Evolutionary conservation across 1,284 basidiomycete genomes (phyloP).

Genomic region (Calocybe gambosa): DNA sequence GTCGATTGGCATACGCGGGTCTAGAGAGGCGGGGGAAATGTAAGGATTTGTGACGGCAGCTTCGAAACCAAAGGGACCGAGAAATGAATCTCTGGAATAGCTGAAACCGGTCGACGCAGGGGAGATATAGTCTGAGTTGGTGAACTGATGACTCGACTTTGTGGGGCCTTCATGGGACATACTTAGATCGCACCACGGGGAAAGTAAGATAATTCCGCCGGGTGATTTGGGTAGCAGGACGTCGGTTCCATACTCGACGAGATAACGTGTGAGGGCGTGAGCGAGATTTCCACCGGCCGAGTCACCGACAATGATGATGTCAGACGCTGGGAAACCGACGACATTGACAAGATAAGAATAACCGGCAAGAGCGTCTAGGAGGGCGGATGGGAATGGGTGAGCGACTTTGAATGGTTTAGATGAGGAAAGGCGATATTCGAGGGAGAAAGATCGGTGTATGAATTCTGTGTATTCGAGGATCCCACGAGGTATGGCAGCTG

Average conservation of each 20-base stretch:
- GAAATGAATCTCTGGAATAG: conserved; percentile 27
- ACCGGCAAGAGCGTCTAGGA: conserved; percentile 56
- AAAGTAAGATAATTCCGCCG: conserved; percentile 45
- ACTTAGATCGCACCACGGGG: conserved; percentile 53
- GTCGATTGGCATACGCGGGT: conserved; percentile 29
- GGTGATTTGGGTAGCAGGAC: conserved; percentile 36
- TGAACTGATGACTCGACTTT: conserved; percentile 24
- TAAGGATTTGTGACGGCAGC: conserved; percentile 40
- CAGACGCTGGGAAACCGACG: conserved; percentile 42
- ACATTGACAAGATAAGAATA: conserved; percentile 53
- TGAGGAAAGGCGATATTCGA: conserved; percentile 46
- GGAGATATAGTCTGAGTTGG: conserved; percentile 35
- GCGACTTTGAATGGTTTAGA: conserved; percentile 26
- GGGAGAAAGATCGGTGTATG: conserved; percentile 37
- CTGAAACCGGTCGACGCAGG: too few species aligned
- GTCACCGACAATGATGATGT: conserved; percentile 65
- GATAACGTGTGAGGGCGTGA: conserved; percentile 49
- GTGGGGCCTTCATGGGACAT: conserved; percentile 26
- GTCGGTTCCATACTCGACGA: conserved; percentile 32
- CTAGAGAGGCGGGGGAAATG: conserved; percentile 48
- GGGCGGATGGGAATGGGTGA: conserved; percentile 54
- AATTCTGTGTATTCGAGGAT: conserved; percentile 28
- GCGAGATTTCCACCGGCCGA: conserved; percentile 71
- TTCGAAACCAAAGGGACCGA: conserved; percentile 35
- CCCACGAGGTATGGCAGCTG: conserved; percentile 29